Conservation (phyloP, 768 basidiomycete genomes). For the Infundibulicybe gibba region DNA sequence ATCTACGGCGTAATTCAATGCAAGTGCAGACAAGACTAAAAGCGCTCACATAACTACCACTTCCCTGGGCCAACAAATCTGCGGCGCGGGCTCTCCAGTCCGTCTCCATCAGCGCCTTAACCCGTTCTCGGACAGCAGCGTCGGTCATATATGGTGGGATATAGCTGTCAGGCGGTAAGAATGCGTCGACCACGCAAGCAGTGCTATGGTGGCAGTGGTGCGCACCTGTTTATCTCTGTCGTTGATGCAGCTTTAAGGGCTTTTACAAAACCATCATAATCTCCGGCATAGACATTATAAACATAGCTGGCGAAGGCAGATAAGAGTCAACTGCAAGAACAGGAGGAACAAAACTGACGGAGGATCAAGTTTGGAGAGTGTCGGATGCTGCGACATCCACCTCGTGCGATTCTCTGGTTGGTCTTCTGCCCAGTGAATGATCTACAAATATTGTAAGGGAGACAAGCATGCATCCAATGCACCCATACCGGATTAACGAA, state of each 20-base stretch:
- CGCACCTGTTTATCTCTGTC: too few relatives aligned
- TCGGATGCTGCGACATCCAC: slow-evolving; percentile 28
- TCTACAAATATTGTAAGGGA: slow-evolving; percentile 4
- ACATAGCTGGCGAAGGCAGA: slow-evolving; percentile 17
- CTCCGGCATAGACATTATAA: slow-evolving; percentile 23
- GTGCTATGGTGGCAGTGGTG: too few relatives aligned
- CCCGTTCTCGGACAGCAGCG: slow-evolving; percentile 16
- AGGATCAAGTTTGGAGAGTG: slow-evolving; percentile 19
- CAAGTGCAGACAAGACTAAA: too few relatives aligned
- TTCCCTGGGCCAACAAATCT: slow-evolving; percentile 11
- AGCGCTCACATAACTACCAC: not conserved
- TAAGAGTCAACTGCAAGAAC: not conserved
- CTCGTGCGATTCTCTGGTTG: slow-evolving; percentile 18
- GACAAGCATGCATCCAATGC: not conserved
- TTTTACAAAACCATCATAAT: slow-evolving; percentile 21
- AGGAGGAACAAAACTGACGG: slow-evolving; percentile 16
- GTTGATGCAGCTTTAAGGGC: slow-evolving; percentile 18
- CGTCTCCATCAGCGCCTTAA: slow-evolving; percentile 20
- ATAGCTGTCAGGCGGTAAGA: slow-evolving; percentile 14
- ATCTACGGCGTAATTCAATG: too few relatives aligned
- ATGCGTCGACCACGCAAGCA: not conserved
- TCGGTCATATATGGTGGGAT: slow-evolving; percentile 27
- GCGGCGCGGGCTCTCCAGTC: slow-evolving; percentile 25
- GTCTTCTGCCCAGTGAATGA: slow-evolving; percentile 19
- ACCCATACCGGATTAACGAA: slow-evolving; percentile 29